Conservation (phyloP, 768 basidiomycete genomes). For the Sutorius australiensis region DNA sequence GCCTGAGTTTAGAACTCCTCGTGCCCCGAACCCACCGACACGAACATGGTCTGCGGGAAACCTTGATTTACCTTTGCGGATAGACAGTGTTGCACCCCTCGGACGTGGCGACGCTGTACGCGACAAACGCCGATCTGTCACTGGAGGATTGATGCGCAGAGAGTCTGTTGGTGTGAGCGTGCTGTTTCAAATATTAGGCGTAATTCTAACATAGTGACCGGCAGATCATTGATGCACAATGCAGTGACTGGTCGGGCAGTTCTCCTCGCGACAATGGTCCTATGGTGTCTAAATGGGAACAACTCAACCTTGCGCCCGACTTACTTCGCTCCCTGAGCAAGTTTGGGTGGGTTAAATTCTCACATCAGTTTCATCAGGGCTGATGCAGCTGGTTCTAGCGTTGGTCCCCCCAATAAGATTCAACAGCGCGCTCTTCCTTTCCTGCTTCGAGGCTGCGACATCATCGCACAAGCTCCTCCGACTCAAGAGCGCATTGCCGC, state of each 20-base stretch:
- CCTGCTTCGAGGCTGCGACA: constrained; percentile 88
- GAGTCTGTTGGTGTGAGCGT: constrained; percentile 69
- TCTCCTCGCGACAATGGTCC: constrained; percentile 71
- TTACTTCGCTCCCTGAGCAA: constrained; percentile 84
- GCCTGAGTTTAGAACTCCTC: constrained; percentile 58
- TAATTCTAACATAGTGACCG: constrained; percentile 17
- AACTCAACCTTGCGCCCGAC: constrained; percentile 80
- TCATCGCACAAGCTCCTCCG: constrained; percentile 97
- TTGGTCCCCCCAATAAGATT: constrained; percentile 98
- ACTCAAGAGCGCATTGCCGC: constrained; percentile 98
- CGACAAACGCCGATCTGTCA: constrained; percentile 76
- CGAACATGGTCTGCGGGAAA: constrained; percentile 85
- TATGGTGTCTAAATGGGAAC: constrained; percentile 93
- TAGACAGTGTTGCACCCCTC: constrained; percentile 37
- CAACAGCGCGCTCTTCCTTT: constrained; percentile 96
- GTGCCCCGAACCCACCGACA: constrained; percentile 66
- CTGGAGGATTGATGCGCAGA: constrained; percentile 58
- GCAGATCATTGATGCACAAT: constrained; percentile 55
- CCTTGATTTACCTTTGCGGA: constrained; percentile 66
- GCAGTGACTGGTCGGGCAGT: constrained; percentile 50
- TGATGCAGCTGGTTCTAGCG: constrained; percentile 42
- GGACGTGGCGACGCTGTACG: constrained; percentile 41
- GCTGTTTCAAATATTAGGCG: constrained; percentile 3
- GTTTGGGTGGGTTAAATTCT: constrained; percentile 70
- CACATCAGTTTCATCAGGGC: constrained; percentile 5